Evolutionary conservation across 108 stramenopile genomes (phyloP).

Genomic region (Parmales sp.): DNA sequence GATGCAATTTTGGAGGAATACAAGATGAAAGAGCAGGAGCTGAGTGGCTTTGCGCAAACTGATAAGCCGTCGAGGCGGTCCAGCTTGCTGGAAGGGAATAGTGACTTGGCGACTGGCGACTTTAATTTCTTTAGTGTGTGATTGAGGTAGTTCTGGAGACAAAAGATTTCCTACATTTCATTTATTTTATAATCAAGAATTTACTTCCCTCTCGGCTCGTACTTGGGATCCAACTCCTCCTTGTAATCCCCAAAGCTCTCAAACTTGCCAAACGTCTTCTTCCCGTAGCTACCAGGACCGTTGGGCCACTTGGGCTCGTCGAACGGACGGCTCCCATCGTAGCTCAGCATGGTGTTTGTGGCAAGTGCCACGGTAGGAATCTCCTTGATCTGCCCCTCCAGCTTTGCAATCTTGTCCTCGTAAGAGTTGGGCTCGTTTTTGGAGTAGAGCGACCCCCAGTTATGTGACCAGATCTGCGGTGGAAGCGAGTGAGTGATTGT

Average conservation of each 20-base stretch:
- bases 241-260: constrained; percentile 1
- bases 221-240: constrained; percentile 5
- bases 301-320: not conserved
- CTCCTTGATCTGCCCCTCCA: not conserved
- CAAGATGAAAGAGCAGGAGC: too few relatives aligned
- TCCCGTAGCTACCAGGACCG: too few relatives aligned
- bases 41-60: too few relatives aligned
- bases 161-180: too few relatives aligned
- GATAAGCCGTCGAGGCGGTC: too few relatives aligned
- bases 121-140: too few relatives aligned
- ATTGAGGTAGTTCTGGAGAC: too few relatives aligned
- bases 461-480: not conserved
- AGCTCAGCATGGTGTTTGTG: constrained; percentile 8
- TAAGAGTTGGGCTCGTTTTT: not conserved
- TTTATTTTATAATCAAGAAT: not conserved
- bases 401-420: constrained; percentile 7
- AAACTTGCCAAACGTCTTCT: constrained; percentile 5
- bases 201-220: not conserved
- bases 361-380: constrained; percentile 1
- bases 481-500: not conserved
- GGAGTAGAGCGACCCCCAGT: constrained; percentile 3
- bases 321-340: not conserved
- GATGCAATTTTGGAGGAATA: too few relatives aligned
- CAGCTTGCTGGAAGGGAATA: too few relatives aligned
- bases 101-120: too few relatives aligned